A percentile compares a stretch with the other conserved stretches of the same genome.
These are phyloP conservation scores for Yamadazyma endophytica DNA, from an alignment of 805 yeast genomes.

Conservation along the genomic window DNA sequence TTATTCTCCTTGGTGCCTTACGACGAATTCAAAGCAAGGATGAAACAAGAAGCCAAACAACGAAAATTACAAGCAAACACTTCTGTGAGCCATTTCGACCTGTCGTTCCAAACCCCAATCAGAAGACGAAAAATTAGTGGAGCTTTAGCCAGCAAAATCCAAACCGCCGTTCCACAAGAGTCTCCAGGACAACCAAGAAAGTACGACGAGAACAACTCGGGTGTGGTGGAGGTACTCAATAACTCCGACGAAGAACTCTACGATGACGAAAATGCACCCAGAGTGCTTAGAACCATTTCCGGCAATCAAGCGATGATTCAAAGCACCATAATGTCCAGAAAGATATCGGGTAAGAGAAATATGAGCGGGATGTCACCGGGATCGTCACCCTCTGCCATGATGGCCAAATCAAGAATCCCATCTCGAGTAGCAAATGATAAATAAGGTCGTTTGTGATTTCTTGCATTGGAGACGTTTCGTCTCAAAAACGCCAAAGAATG, in stretches of 20 bases:
- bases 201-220: slow-evolving; percentile 26
- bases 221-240: slow-evolving; percentile 33
- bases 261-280: slow-evolving; percentile 15
- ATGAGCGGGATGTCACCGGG: slow-evolving; percentile 10
- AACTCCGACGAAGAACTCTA: slow-evolving; percentile 37
- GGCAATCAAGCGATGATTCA: too few relatives aligned
- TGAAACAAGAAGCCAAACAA: slow-evolving; percentile 40
- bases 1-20: slow-evolving; percentile 57
- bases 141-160: slow-evolving; percentile 62
- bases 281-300: slow-evolving; percentile 38
- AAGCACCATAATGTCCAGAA: slow-evolving; percentile 36
- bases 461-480: too few relatives aligned
- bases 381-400: slow-evolving; percentile 19
- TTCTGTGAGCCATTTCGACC: slow-evolving; percentile 29
- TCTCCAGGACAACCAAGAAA: slow-evolving; percentile 98
- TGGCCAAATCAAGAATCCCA: slow-evolving; percentile 16
- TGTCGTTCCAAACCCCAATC: slow-evolving; percentile 68
- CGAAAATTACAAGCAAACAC: slow-evolving; percentile 29
- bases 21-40: slow-evolving; percentile 57
- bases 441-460: slow-evolving; percentile 5
- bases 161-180: slow-evolving; percentile 79
- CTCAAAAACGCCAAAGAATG: too few relatives aligned
- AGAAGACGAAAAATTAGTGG: slow-evolving; percentile 65
- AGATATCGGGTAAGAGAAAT: too few relatives aligned
- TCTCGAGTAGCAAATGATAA: not conserved